Evolutionary conservation across 371 early-diverging fungal genomes (phyloP), one percentile per base, ranked within the genome.

Genomic region (Gilbertella persicaria): DNA sequence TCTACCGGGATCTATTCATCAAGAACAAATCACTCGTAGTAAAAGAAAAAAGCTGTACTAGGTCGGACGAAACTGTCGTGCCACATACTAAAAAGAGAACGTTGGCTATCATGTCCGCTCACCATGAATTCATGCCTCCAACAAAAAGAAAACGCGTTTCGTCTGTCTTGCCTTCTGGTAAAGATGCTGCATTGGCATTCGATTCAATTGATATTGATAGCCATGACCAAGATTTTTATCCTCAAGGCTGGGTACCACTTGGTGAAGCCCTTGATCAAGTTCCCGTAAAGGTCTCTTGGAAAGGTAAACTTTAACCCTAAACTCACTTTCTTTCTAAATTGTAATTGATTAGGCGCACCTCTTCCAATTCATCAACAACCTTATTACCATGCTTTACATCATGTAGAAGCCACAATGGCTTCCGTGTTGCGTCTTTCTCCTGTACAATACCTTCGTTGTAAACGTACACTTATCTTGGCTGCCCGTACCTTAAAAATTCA

Each of bases 351-450:
- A 70, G 79, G 77, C n/a, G 69, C 71, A 30, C 83, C 83, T 8
- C 66, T 82, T 35, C 45, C 62, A 21, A 67, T 82, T 44, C 33
- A 53, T 40, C 52, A 59, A 50, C 69, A 73, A 58, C 67, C 76
- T 45, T 62, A 75, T 49, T 67, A 57, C 54, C 55, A 70, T 40
- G 61, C 50, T 16, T 66, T 87, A 25, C 83, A 84, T 24, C 66
- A 66, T 1, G 73, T 79, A 20, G 87, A 87, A 58, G 69, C 51
- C 6, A 60, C 78, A 21, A 79, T 83, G 63, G 83, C 84, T 38
- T 84, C 86, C 35, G 73, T 78, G 0, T 67, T 87, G 25, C 80
- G 87, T 26, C 69, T 87, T 20, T 71, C 81, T 25, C 87, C 87
- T 9, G 79, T 80, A 24, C 85, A 85, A 65, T 87, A 83, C 53